These are phyloP conservation scores for Osmanthus fragrans DNA, from an alignment of 257 asterid genomes.

Conservation along the genomic window DNA sequence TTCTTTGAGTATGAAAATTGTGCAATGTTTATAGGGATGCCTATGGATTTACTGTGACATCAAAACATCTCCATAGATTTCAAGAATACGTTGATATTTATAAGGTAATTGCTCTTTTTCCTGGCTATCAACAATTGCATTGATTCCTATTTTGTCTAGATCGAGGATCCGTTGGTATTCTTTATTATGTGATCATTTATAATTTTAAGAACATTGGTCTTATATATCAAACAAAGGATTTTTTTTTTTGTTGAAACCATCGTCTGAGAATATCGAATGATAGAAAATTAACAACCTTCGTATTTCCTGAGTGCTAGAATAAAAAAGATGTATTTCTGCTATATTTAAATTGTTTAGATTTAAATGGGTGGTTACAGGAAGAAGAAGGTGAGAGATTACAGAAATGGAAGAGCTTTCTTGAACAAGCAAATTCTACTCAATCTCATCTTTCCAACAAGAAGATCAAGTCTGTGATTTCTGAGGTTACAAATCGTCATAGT, in stretches of 20 bases:
- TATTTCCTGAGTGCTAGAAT: background rate
- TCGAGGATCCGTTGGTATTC: background rate
- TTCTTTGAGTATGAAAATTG: constrained; percentile 5
- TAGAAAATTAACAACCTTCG: background rate
- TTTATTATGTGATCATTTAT: constrained; percentile 1
- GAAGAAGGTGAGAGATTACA: constrained; percentile 84
- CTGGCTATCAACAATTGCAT: background rate
- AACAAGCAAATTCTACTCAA: constrained; percentile 43
- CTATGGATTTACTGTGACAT: constrained; percentile 96
- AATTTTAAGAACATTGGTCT: background rate
- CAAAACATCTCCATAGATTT: constrained; percentile 77
- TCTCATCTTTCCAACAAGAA: constrained; percentile 34
- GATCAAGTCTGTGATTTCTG: constrained; percentile 33
- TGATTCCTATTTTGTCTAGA: background rate
- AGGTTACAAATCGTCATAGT: constrained; percentile 33
- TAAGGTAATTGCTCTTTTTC: constrained; percentile 49
- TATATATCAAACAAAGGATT: background rate
- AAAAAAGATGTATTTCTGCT: background rate
- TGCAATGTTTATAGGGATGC: constrained; percentile 74
- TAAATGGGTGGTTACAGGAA: constrained; percentile 47
- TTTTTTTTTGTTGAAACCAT: background rate
- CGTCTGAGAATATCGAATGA: background rate
- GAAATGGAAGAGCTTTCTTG: constrained; percentile 79
- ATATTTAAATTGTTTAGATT: constrained; percentile 17
- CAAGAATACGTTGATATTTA: constrained; percentile 75